Conservation (phyloP, 306 rosid genomes). For the Quillaja saponaria region DNA sequence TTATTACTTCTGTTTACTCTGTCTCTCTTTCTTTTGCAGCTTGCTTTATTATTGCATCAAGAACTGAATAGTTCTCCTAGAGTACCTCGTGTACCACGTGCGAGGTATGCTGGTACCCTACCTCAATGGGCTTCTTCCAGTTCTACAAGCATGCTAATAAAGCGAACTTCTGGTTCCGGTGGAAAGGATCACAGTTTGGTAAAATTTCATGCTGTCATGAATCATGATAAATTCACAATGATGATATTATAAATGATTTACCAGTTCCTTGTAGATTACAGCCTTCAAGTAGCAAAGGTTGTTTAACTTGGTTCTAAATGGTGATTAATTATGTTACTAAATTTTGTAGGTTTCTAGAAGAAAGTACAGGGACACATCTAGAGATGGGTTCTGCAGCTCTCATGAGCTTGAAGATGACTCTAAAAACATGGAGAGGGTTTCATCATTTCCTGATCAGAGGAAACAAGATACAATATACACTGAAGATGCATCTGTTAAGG, state of each 20-base stretch:
- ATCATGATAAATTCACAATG: conserved; percentile 4
- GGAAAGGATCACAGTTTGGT: conserved; percentile 81
- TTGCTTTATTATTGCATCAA: conserved; percentile 90
- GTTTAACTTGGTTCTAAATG: conserved; percentile 16
- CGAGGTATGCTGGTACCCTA: conserved; percentile 73
- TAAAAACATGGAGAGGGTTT: conserved; percentile 58
- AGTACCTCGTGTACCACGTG: conserved; percentile 97
- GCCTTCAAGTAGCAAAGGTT: conserved; percentile 6
- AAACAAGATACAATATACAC: conserved; percentile 49
- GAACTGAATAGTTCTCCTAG: conserved; percentile 96
- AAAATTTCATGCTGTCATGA: conserved; percentile 30
- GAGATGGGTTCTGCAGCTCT: conserved; percentile 63
- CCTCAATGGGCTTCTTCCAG: conserved; percentile 78
- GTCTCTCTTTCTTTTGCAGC: conserved; percentile 44
- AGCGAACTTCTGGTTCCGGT: conserved; percentile 69
- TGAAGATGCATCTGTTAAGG: conserved; percentile 58
- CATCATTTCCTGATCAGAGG: conserved; percentile 67
- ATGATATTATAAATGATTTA: conserved; percentile 15
- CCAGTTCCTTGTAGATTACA: not conserved
- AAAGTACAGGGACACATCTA: conserved; percentile 73
- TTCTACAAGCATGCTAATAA: conserved; percentile 70
- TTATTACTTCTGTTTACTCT: conserved; percentile 5
- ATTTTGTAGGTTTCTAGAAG: conserved; percentile 64
- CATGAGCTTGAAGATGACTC: conserved; percentile 73
- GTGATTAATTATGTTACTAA: conserved; percentile 21